Evolutionary conservation across 495 filamentous ascomycete genomes (phyloP), one percentile per base, ranked within the genome.

Genomic region (Trichoderma orchidacearum): DNA sequence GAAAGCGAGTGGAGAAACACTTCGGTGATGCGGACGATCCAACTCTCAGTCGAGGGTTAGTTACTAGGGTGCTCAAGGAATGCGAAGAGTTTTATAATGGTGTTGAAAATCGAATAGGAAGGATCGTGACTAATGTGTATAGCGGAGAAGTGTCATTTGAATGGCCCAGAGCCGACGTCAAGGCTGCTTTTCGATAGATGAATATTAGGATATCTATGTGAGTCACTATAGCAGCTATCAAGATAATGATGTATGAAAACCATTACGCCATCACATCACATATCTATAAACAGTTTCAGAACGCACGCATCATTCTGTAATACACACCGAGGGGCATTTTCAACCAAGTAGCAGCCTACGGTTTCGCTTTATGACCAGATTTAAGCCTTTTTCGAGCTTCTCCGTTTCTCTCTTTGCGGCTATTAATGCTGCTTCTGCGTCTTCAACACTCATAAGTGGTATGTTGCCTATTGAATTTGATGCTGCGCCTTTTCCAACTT

Each of bases 1-100:
- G 83, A 66, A 94, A 93, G 71, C 78, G 92, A 29, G 87, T 97
- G 3, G 90, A 96, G 69, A 97, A 97, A 69, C 92, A 97, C 68
- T 96, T 96, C 70, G 89, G 86, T 23, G 89, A 93, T 41, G 87
- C 83, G 4, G 89, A 91, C 60, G 88, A 92, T 60, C 79, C 77
- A 31, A 72, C 62, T 18, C 59, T 87, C 36, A 85, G 80, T 61
- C 75, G 81, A 13, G 80, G 79, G 34, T 70, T 97, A 30, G 87
- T 96, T 38, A 70, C 73, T 31, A 84, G 86, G 68, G 89, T 97
- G 53, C 68, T 87, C n/a, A 81, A 79, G 61, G 87, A 85, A 67
- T 91, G 89, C 62, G 89, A 94, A 73, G 73, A 69, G 45, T 85
- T 82, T 54, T 96, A 95, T 67, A 78, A 80, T 36, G 77, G 85